Conservation (phyloP, 371 early-diverging fungal genomes). For the Thermomucor indicae-seudaticae region DNA sequence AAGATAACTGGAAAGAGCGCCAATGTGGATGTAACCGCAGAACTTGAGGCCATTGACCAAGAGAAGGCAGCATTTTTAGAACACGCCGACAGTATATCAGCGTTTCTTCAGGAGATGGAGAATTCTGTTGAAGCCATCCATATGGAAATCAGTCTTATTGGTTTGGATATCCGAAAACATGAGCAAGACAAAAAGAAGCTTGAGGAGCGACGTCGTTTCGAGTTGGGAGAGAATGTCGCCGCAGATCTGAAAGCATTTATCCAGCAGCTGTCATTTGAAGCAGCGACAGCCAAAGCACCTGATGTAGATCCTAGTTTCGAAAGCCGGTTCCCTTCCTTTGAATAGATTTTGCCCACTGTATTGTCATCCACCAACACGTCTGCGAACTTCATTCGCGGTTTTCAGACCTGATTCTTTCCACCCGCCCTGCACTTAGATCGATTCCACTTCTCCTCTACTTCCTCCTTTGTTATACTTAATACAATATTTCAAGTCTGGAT, state of each 20-base stretch:
- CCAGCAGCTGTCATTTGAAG: conserved; percentile 25
- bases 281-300: conserved; percentile 39
- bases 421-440: too few species aligned
- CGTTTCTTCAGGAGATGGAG: conserved; percentile 29
- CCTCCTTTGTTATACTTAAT: too few species aligned
- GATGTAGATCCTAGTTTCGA: conserved; percentile 47
- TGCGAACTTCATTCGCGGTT: too few species aligned
- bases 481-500: too few species aligned
- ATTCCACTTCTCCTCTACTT: too few species aligned
- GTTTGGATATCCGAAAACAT: conserved; percentile 41
- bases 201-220: conserved; percentile 40
- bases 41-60: conserved; percentile 43
- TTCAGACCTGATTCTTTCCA: too few species aligned
- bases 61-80: conserved; percentile 48
- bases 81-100: conserved; percentile 35
- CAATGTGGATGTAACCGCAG: conserved; percentile 27
- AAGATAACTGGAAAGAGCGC: conserved; percentile 43
- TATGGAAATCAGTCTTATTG: conserved; percentile 43
- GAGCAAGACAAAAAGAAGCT: conserved; percentile 39
- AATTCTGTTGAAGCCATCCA: conserved; percentile 33
- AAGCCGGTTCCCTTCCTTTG: conserved; percentile 43
- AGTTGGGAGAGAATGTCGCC: conserved; percentile 35
- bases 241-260: conserved; percentile 40
- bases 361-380: too few species aligned
- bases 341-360: too few species aligned